A percentile compares a stretch with the other conserved stretches of the same genome.
phyloP scores from a whole-genome alignment of 1,284 basidiomycete genomes.

The Tilletia indica region DNA sequence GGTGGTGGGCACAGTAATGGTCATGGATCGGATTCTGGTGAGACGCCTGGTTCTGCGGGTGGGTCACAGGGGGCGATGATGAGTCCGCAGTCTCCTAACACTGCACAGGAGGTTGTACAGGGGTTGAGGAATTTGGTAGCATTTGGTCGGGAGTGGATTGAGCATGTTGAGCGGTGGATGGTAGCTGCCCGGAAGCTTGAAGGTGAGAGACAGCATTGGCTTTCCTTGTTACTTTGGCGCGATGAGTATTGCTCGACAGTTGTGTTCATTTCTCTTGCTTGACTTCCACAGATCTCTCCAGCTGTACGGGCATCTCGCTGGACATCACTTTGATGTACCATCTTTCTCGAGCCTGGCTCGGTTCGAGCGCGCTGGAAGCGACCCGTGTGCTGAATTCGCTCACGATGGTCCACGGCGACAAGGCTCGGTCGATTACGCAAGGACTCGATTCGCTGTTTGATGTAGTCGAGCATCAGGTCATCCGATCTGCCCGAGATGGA shows the following conservation, averaged over 20 bases:
- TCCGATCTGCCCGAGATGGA: conserved; percentile 32
- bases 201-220: conserved; percentile 19
- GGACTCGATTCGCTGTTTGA: conserved; percentile 16
- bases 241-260: neutral
- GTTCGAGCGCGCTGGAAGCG: conserved; percentile 24
- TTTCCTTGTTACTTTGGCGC: neutral
- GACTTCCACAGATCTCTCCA: conserved; percentile 21
- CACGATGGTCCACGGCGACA: neutral
- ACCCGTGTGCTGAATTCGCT: conserved; percentile 8
- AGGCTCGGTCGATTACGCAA: conserved; percentile 1
- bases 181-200: conserved; percentile 15
- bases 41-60: neutral
- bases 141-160: conserved; percentile 19
- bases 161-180: conserved; percentile 22
- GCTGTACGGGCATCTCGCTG: conserved; percentile 22
- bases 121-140: conserved; percentile 3
- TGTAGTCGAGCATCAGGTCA: conserved; percentile 16
- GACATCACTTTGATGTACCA: conserved; percentile 25
- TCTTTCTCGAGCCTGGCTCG: conserved; percentile 23
- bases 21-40: conserved; percentile 8
- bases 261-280: no score
- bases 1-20: neutral
- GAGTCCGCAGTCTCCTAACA: neutral
- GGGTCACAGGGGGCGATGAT: neutral
- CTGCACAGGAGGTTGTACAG: conserved; percentile 8